Conservation (phyloP, 345 rosid species). For the Noccaea bulbosa region DNA sequence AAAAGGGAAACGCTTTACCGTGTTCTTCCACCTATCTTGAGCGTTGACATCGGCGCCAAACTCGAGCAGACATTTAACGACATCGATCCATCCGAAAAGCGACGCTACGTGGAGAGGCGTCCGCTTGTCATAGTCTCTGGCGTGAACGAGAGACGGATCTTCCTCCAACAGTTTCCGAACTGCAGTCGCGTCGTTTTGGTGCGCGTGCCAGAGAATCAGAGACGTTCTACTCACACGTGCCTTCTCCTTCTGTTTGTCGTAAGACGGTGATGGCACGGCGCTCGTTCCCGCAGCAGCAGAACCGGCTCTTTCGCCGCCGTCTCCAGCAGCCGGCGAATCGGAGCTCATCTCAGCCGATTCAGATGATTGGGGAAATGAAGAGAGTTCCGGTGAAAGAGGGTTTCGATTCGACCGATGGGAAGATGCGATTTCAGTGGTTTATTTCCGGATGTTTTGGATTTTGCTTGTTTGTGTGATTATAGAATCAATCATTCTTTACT, state of each 20-base stretch:
- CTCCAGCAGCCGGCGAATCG: constrained; percentile 49
- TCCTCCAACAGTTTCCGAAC: constrained; percentile 94
- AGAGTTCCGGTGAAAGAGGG: background rate
- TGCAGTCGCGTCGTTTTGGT: constrained; percentile 86
- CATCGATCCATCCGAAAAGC: constrained; percentile 93
- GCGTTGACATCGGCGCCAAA: constrained; percentile 98
- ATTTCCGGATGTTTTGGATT: background rate
- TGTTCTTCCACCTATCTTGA: constrained; percentile 98
- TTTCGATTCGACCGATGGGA: constrained; percentile 2
- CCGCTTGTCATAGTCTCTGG: constrained; percentile 90
- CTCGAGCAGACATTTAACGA: constrained; percentile 83
- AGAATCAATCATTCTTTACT: constrained; percentile 29
- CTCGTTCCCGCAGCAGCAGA: constrained; percentile 39
- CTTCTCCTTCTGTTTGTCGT: constrained; percentile 90
- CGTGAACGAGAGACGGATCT: constrained; percentile 79
- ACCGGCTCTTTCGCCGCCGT: constrained; percentile 40
- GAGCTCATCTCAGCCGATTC: constrained; percentile 55
- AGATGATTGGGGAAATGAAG: constrained; percentile 20
- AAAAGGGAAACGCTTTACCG: constrained; percentile 49
- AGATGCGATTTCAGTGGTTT: constrained; percentile 3
- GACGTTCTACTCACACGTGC: constrained; percentile 98
- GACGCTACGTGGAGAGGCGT: constrained; percentile 98
- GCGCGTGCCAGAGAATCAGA: constrained; percentile 95
- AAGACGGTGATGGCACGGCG: constrained; percentile 41
- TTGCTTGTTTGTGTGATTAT: constrained; percentile 33